Percentiles rank a stretch among this genome's conserved stretches.
These are phyloP conservation scores for Discostella stelligeroides DNA, from an alignment of 108 stramenopile genomes.

Conservation along the genomic window DNA sequence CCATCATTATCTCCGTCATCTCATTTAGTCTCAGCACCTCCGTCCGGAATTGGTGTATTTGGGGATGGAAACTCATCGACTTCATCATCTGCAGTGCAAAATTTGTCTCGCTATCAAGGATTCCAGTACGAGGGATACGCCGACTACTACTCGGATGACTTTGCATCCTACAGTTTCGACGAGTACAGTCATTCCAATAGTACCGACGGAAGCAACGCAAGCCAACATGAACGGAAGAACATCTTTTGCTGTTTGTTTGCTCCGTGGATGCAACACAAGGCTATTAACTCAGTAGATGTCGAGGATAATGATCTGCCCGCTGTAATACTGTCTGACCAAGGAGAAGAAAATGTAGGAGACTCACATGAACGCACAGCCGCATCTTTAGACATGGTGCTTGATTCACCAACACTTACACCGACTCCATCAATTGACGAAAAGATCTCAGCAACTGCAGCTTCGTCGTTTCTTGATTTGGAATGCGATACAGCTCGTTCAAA, in stretches of 20 bases:
- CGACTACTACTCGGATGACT: constrained; percentile 48
- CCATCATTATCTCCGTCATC: too few species aligned
- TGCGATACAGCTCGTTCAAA: too few species aligned
- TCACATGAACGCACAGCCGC: too few species aligned
- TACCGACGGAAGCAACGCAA: neutral
- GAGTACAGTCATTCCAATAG: neutral
- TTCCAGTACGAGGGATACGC: constrained; percentile 51
- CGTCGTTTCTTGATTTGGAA: too few species aligned
- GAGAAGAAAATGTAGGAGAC: too few species aligned
- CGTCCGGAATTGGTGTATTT: neutral
- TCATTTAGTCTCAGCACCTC: too few species aligned
- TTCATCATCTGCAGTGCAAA: neutral
- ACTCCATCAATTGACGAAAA: too few species aligned
- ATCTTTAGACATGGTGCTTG: too few species aligned
- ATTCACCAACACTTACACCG: too few species aligned
- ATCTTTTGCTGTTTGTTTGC: constrained; percentile 40
- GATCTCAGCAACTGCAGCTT: too few species aligned
- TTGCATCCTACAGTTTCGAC: constrained; percentile 17
- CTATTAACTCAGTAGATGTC: neutral
- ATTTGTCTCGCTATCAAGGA: constrained; percentile 15
- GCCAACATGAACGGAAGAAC: constrained; percentile 1
- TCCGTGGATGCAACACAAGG: constrained; percentile 16
- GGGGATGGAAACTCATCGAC: neutral
- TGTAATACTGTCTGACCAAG: too few species aligned
- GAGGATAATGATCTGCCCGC: neutral